Evolutionary conservation across 495 filamentous ascomycete genomes (phyloP), one percentile per base, ranked within the genome.

Genomic region (Xylaria sp.): DNA sequence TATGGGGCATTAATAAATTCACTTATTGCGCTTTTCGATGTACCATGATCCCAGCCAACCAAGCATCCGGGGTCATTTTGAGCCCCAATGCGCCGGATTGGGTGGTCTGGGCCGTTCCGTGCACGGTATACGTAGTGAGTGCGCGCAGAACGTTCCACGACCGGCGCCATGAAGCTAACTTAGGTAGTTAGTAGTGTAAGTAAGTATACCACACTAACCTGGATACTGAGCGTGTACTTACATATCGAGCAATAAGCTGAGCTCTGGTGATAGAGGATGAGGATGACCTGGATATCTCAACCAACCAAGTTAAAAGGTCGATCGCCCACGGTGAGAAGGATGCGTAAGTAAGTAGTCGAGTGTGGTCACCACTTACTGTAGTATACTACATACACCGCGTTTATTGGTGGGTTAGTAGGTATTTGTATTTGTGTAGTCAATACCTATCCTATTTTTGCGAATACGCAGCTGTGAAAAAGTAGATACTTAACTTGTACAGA

Each of bases 51-150:
- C 58, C n/a, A 7, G 58, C 58, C 58, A 17, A 6, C 58, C 4
- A 62, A 15, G 59, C 14, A 62, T 62, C 37, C 59, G 59, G 59
- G 59, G 19, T 62, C 37, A 43, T 62, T 24, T 62, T 43, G 59
- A 62, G 59, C 59, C 59, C 59, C 59, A 62, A 62, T 29, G 59
- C 37, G 26, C n/a, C 59, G 12, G 59, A 43, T 43, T 62, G 35
- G 58, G 58, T 24, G 58, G 58, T 7, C 35, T 61, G 35, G 58
- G 58, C 58, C 37, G 58, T 61, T 61, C 33, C 12, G 58, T 26
- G 58, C 58, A 61, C 58, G 19, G 58, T 37, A 61, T 61, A 46
- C 43, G 11, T 43, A 43, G 7, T 43, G 8, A 11, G 1, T 31
- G 11, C 9, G 37, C 17, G 37, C 59, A 41, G 35, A 44, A 44